Percentiles rank a stretch among this genome's conserved stretches.
Conservation (phyloP, 208 protist species). For the Phytomonas sp. region DNA sequence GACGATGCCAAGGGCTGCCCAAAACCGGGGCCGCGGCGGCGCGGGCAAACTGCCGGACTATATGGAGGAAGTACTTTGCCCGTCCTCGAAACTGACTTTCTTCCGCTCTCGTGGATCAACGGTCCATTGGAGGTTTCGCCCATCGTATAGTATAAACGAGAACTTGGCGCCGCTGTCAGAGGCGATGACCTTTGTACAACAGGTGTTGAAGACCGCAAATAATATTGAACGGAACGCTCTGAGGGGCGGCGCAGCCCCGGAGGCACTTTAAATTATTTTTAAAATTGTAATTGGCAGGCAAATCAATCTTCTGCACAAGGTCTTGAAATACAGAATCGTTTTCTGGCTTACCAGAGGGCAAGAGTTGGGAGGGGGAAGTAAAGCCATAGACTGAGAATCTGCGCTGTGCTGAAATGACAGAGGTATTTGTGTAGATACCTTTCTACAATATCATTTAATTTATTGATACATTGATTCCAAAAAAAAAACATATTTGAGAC, state of each 20-base stretch:
- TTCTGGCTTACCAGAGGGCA: not conserved
- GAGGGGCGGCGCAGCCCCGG: conserved; percentile 57
- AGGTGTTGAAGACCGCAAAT: conserved; percentile 76
- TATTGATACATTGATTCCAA: not conserved
- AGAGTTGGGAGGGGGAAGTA: not conserved
- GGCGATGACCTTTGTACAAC: conserved; percentile 66
- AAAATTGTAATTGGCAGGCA: not conserved
- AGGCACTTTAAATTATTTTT: conserved; percentile 27
- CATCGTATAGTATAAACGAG: conserved; percentile 46
- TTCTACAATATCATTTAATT: not conserved
- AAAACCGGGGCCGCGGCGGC: conserved; percentile 13
- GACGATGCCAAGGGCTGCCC: not conserved
- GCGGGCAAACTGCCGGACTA: conserved; percentile 12
- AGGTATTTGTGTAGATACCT: not conserved
- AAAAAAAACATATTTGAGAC: not conserved
- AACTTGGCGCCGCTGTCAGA: conserved; percentile 73
- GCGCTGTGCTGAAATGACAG: not conserved
- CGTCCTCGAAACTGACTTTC: conserved; percentile 69
- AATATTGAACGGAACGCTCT: conserved; percentile 68
- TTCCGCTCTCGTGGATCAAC: conserved; percentile 62
- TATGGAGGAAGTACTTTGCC: conserved; percentile 40
- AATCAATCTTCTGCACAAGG: not conserved
- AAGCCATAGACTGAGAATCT: not conserved
- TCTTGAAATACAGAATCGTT: not conserved
- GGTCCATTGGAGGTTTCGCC: conserved; percentile 77